These are phyloP conservation scores for Torulaspora maleeae DNA, from an alignment of 805 yeast species.

Conservation along the genomic window DNA sequence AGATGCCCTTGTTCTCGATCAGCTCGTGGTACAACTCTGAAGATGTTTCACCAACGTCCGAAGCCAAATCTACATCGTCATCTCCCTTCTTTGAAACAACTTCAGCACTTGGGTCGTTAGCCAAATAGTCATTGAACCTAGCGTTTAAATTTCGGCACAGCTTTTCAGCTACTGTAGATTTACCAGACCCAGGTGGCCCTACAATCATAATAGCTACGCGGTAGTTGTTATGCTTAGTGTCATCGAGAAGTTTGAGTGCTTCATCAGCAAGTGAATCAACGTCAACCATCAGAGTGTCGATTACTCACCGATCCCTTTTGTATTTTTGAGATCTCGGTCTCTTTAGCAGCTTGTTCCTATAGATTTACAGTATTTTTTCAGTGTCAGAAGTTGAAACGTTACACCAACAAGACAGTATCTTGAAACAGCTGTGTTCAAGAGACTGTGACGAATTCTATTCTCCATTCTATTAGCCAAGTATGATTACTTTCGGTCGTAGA, in stretches of 20 bases:
- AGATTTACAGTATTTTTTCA: neutral
- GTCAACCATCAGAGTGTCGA: constrained; percentile 13
- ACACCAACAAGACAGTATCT: neutral
- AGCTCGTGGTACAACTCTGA: constrained; percentile 13
- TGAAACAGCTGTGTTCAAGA: neutral
- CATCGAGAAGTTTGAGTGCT: constrained; percentile 28
- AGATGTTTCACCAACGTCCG: constrained; percentile 7
- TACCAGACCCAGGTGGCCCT: constrained; percentile 86
- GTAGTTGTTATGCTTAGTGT: constrained; percentile 30
- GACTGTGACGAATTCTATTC: neutral
- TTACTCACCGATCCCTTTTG: too few species aligned
- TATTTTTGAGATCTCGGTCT: too few species aligned
- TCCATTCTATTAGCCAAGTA: neutral
- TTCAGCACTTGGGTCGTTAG: neutral
- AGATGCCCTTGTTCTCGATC: constrained; percentile 13
- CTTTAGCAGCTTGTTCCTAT: neutral
- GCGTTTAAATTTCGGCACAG: constrained; percentile 43
- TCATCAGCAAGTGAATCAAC: constrained; percentile 32
- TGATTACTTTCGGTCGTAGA: constrained; percentile 7
- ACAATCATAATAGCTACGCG: constrained; percentile 56
- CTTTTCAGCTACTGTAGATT: constrained; percentile 56
- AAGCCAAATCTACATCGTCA: constrained; percentile 4
- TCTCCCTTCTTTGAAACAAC: neutral
- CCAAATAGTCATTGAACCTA: constrained; percentile 18
- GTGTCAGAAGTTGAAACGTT: neutral